phyloP scores from a whole-genome alignment of 2,329 filamentous ascomycete species.

The Coniochaeta hoffmannii region DNA sequence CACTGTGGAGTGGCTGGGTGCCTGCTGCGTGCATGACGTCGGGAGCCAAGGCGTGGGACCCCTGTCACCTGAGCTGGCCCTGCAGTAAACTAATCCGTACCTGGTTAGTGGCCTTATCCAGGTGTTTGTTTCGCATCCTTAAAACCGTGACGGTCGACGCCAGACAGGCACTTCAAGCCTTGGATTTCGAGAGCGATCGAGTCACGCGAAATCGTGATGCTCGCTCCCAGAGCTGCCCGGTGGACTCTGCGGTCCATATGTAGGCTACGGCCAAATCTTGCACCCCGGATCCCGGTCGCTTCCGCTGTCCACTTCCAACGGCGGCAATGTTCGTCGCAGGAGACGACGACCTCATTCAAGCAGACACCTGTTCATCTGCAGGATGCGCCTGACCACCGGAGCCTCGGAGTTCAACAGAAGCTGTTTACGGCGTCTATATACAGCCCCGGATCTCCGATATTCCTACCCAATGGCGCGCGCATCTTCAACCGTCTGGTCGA shows the following conservation, averaged over 20 bases:
- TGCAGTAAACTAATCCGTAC: conserved; percentile 1
- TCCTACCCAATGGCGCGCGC: conserved; percentile 72
- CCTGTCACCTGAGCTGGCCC: background rate
- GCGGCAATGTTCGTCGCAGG: conserved; percentile 23
- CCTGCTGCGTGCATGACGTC: background rate
- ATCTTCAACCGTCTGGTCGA: conserved; percentile 78
- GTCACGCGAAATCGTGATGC: conserved; percentile 15
- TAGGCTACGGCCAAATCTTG: background rate
- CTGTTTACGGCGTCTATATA: conserved; percentile 74
- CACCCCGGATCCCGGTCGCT: background rate
- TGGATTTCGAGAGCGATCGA: background rate
- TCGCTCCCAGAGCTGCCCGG: conserved; percentile 13
- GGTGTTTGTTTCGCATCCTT: background rate
- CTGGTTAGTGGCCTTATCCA: conserved; percentile 2
- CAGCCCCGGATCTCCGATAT: conserved; percentile 79
- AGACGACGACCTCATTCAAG: conserved; percentile 10
- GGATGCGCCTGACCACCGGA: conserved; percentile 46
- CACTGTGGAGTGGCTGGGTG: background rate
- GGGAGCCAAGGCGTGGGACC: background rate
- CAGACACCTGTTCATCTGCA: conserved; percentile 13
- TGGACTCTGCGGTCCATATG: conserved; percentile 8
- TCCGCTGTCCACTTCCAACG: background rate
- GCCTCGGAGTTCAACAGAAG: conserved; percentile 57
- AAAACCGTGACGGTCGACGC: background rate
- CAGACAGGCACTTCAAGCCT: background rate